Percentiles rank a stretch among this genome's conserved stretches.
Evolutionary conservation across 2,329 filamentous ascomycete genomes (phyloP).

Genomic region (Rhynchosporium agropyri): DNA sequence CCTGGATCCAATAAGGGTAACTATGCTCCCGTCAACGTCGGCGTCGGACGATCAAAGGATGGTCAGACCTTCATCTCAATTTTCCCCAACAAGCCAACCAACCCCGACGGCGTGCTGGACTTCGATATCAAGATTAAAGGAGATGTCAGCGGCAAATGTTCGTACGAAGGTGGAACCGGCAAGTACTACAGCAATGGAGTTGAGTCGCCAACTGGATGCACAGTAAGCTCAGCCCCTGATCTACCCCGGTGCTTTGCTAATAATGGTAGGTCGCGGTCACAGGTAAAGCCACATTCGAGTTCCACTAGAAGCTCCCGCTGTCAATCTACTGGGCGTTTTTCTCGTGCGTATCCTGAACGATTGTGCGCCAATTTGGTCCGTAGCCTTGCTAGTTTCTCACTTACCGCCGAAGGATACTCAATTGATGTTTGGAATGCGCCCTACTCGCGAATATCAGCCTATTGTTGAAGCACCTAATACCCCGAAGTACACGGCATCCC

Average conservation of each 20-base stretch:
- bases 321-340: conserved; percentile 26
- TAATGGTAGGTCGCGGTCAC: conserved; percentile 33
- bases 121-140: conserved; percentile 80
- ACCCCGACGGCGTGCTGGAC: conserved; percentile 62
- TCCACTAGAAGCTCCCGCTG: conserved; percentile 32
- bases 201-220: conserved; percentile 40
- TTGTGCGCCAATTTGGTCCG: conserved; percentile 33
- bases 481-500: conserved; percentile 22
- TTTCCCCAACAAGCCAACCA: conserved; percentile 82
- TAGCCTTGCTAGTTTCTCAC: conserved; percentile 34
- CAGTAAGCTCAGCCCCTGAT: conserved; percentile 38
- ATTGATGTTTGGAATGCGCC: conserved; percentile 31
- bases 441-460: conserved; percentile 32
- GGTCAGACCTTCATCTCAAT: conserved; percentile 79
- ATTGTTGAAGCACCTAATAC: conserved; percentile 31
- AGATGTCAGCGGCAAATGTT: conserved; percentile 44
- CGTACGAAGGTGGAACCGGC: conserved; percentile 34
- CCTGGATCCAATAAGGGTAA: conserved; percentile 68
- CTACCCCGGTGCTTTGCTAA: conserved; percentile 12
- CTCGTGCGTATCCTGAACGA: conserved; percentile 32
- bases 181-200: conserved; percentile 39
- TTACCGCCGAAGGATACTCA: conserved; percentile 26
- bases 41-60: conserved; percentile 68
- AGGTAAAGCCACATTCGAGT: conserved; percentile 34
- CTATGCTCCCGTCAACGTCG: conserved; percentile 85